Conservation (phyloP, 805 yeast genomes). For the Candida vaughaniae region DNA sequence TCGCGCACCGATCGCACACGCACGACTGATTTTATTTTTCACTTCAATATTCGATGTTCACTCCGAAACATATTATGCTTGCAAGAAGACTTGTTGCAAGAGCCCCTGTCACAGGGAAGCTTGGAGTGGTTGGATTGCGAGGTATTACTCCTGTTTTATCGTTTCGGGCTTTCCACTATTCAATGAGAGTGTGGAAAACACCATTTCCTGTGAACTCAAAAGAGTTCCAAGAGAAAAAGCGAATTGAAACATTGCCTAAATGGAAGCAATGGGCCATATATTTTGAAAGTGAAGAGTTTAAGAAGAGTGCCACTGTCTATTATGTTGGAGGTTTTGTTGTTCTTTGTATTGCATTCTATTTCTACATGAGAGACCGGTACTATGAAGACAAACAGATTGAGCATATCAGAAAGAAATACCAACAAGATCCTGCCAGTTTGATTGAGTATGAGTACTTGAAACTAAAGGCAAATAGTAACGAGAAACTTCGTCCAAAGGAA, state of each 20-base stretch:
- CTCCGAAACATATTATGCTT: neutral
- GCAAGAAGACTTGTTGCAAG: neutral
- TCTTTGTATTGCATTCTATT: slow-evolving; percentile 57
- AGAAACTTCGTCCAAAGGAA: slow-evolving; percentile 64
- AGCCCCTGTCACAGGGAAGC: too few species aligned
- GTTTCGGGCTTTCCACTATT: too few species aligned
- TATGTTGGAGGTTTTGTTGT: slow-evolving; percentile 59
- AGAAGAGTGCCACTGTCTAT: slow-evolving; percentile 60
- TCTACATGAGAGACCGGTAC: slow-evolving; percentile 65
- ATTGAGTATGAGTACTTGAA: slow-evolving; percentile 66
- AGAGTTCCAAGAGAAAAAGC: slow-evolving; percentile 24
- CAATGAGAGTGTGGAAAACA: too few species aligned
- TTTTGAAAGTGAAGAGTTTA: slow-evolving; percentile 53
- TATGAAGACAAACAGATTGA: slow-evolving; percentile 61
- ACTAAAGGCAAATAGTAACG: slow-evolving; percentile 56
- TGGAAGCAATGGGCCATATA: slow-evolving; percentile 42
- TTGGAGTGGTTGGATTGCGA: too few species aligned
- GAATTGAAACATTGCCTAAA: slow-evolving; percentile 29
- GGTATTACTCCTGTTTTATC: too few species aligned
- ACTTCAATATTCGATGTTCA: neutral
- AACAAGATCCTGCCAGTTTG: slow-evolving; percentile 34
- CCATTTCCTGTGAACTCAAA: slow-evolving; percentile 40
- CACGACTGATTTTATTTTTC: slow-evolving; percentile 3
- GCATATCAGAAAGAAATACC: slow-evolving; percentile 37
- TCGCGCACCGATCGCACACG: neutral